Percentiles rank a stretch among this genome's conserved stretches.
Conservation (phyloP, 2,329 filamentous ascomycete genomes). For the Paracorniculantispora psalliotae region DNA sequence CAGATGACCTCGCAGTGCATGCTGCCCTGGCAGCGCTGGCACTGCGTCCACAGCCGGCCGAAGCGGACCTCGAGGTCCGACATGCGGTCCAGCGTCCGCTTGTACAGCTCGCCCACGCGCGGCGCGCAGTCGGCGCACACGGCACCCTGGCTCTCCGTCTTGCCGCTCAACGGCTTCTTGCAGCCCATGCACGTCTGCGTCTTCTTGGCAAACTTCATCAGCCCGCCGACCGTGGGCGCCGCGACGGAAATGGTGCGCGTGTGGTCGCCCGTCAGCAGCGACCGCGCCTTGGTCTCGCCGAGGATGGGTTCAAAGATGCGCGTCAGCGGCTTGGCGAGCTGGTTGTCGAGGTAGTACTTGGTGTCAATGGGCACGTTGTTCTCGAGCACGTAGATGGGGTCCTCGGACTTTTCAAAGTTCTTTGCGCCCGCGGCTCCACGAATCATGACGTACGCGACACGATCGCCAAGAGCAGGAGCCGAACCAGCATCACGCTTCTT, state of each 20-base stretch:
- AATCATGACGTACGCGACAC: slow-evolving; percentile 96
- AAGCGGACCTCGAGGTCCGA: slow-evolving; percentile 92
- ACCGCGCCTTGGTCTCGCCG: slow-evolving; percentile 84
- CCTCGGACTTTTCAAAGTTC: slow-evolving; percentile 96
- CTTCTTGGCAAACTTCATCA: slow-evolving; percentile 99
- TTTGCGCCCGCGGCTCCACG: slow-evolving; percentile 84
- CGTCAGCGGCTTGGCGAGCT: slow-evolving; percentile 87
- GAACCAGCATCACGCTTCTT: slow-evolving; percentile 94
- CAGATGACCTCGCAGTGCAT: slow-evolving; percentile 99
- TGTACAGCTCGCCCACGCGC: slow-evolving; percentile 87
- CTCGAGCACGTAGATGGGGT: slow-evolving; percentile 94
- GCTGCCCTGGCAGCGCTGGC: slow-evolving; percentile 93
- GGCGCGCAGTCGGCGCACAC: slow-evolving; percentile 83
- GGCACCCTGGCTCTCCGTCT: slow-evolving; percentile 75
- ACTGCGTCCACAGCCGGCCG: slow-evolving; percentile 93
- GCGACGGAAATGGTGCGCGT: slow-evolving; percentile 92
- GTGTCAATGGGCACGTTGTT: slow-evolving; percentile 98
- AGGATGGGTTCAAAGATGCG: slow-evolving; percentile 98
- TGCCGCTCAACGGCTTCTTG: slow-evolving; percentile 86
- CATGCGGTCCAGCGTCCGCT: slow-evolving; percentile 80
- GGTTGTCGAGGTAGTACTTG: slow-evolving; percentile 97
- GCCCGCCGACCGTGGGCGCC: slow-evolving; percentile 80
- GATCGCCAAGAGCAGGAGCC: slow-evolving; percentile 85
- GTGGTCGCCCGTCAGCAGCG: slow-evolving; percentile 85
- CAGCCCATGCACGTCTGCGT: slow-evolving; percentile 98